Percentiles rank a stretch among this genome's conserved stretches.
Conservation (phyloP, 192 early-diverging fungal genomes). For the Phycomyces nitens region DNA sequence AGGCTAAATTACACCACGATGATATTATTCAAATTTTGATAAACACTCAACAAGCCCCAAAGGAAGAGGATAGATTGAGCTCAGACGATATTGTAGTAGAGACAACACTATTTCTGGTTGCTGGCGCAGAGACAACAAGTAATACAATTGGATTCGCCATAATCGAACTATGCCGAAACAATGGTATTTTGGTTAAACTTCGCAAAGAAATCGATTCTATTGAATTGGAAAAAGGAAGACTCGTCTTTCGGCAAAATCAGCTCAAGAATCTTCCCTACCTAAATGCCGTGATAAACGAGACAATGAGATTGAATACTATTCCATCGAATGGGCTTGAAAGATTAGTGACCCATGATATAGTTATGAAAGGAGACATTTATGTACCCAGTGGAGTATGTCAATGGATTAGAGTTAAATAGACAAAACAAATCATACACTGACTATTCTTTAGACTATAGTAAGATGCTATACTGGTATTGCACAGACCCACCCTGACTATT, state of each 20-base stretch:
- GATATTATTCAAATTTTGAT: conserved; percentile 49
- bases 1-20: conserved; percentile 14
- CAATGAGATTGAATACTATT: conserved; percentile 41
- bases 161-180: conserved; percentile 23
- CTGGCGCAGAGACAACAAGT: conserved; percentile 32
- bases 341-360: conserved; percentile 33
- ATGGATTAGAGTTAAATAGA: background rate
- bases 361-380: conserved; percentile 40
- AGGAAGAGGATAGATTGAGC: conserved; percentile 33
- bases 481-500: conserved; percentile 19
- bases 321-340: conserved; percentile 36
- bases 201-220: conserved; percentile 23
- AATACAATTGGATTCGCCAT: conserved; percentile 30
- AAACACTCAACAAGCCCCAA: conserved; percentile 31
- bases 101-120: conserved; percentile 37
- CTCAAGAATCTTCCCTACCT: conserved; percentile 43
- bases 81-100: conserved; percentile 41
- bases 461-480: conserved; percentile 1
- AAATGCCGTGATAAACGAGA: conserved; percentile 55
- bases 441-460: conserved; percentile 5
- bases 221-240: conserved; percentile 1
- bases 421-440: background rate
- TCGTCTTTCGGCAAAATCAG: conserved; percentile 26
- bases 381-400: conserved; percentile 40
- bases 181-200: conserved; percentile 3